Evolutionary conservation across 1,284 basidiomycete genomes (phyloP), one percentile per base, ranked within the genome.

Genomic region (Heliocybe sulcata): DNA sequence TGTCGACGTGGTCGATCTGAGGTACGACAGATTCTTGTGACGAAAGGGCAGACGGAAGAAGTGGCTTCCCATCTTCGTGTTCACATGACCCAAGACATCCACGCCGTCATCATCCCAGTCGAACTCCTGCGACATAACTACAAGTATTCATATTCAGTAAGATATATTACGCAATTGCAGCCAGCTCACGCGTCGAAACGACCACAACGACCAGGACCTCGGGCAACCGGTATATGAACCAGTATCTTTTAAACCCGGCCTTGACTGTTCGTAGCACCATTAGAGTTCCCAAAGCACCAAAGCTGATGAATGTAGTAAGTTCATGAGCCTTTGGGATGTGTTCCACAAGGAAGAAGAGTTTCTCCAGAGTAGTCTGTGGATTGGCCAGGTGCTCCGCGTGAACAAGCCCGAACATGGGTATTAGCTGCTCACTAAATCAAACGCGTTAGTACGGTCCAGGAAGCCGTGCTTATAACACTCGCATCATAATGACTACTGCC

Each of bases 141-240:
- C 47, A n/a, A 3, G 25, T 16, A 9, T 26, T 9, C 35, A 38
- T 35, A 48, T 45, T 31, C 31, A 19, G 51, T 49, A 23, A 12
- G 4, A 31, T n/a, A 51, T 19, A 38, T 25, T 12, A 51, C 50
- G 42, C 35, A 25, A 45, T 52, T 54, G 26, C 31, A 52, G 33
- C 53, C 4, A 29, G 75, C 86, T 63, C 65, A 94, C 92, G 62
- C 1, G 92, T 96, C 0, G 90, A 88, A 1, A 81, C 69, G 2
- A 92, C 80, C 2, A 96, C 93, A 19, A 84, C 79, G 4, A 89
- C 61, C 50, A 90, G 72, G 25, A 97, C 92, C 67, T 98, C 94
- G 0, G 94, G 93, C 16, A 97, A 63, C 19, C 86, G 87, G 61
- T 88, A 83, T 38, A 93, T 82, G 75, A 83, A 77, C 77, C 77